These are phyloP conservation scores for Quercus mongolica DNA, from an alignment of 306 rosid genomes.

Conservation along the genomic window DNA sequence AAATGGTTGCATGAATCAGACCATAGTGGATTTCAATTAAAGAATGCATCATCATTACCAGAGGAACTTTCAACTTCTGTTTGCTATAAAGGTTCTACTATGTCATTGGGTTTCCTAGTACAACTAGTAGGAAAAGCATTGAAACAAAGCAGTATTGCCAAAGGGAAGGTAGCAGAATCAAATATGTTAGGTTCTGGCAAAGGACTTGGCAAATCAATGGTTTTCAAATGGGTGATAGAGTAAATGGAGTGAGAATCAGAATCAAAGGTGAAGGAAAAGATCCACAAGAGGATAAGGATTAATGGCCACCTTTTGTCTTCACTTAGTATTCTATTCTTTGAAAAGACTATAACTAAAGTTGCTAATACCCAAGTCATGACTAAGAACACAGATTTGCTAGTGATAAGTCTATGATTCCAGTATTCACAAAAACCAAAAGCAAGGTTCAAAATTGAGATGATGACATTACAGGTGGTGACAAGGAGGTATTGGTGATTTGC, in stretches of 20 bases:
- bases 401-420: conserved; percentile 15
- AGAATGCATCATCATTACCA: conserved; percentile 26
- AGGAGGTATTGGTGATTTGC: too few relatives aligned
- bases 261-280: conserved; percentile 23
- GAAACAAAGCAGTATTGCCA: conserved; percentile 44
- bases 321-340: conserved; percentile 19
- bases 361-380: too few relatives aligned
- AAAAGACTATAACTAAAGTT: conserved; percentile 25
- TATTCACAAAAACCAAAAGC: conserved; percentile 41
- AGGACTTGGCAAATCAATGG: conserved; percentile 22
- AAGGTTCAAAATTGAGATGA: conserved; percentile 40
- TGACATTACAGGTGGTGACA: background rate
- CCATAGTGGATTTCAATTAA: conserved; percentile 42
- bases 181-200: conserved; percentile 26
- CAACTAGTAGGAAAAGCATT: conserved; percentile 20
- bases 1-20: conserved; percentile 59
- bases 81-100: conserved; percentile 42
- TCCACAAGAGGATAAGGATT: conserved; percentile 69
- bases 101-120: conserved; percentile 13
- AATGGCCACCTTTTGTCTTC: conserved; percentile 46
- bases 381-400: background rate
- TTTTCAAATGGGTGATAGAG: conserved; percentile 18
- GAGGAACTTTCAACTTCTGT: conserved; percentile 22
- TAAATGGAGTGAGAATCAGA: conserved; percentile 22
- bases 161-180: conserved; percentile 47